Evolutionary conservation across 2,329 filamentous ascomycete species (phyloP), one percentile per base, ranked within the genome.

Genomic region (Fonsecaea pedrosoi): DNA sequence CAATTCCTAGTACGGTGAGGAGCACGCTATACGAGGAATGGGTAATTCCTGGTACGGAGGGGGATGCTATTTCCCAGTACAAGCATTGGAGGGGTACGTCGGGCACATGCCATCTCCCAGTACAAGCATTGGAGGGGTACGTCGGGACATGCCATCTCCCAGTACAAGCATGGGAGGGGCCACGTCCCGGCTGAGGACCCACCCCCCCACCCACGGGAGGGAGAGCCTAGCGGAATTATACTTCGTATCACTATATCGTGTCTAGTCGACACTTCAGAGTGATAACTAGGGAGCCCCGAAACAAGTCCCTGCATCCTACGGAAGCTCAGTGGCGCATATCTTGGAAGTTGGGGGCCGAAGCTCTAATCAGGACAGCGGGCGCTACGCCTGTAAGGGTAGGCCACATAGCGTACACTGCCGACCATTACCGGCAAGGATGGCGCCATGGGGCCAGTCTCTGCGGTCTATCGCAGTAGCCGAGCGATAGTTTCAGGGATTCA

Each of bases 181-280:
- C 50, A 54, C 18, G 50, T 54, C 18, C 50, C 50, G 50, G 50
- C 50, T 54, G 50, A 54, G 50, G 50, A 54, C 50, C 50, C 50
- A 54, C 50, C 50, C 25, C 18, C 50, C 25, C 25, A 4, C 18
- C 50, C 6, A 2, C n/a, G 1, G 2, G 7, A 1, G 50, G 50
- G 50, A 21, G 50, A n/a, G 50, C 25, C 50, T 21, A 21, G 30
- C 50, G 13, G 50, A 4, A 54, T 54, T 54, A 50, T 50, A 50
- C 15, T 25, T 50, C 45, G 45, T 50, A 54, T 54, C 6, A 54
- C 50, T 54, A 21, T 54, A 54, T 54, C 50, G 50, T 18, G 50
- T 54, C 50, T 21, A 54, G 30, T 54, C 50, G 30, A 21, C 50
- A 54, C 50, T 54, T 54, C 50, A 25, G 50, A 25, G 21, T 54